Percentiles rank a stretch among this genome's conserved stretches.
Evolutionary conservation across 1,284 basidiomycete species (phyloP).

Genomic region (Xerocomus amazonicus): DNA sequence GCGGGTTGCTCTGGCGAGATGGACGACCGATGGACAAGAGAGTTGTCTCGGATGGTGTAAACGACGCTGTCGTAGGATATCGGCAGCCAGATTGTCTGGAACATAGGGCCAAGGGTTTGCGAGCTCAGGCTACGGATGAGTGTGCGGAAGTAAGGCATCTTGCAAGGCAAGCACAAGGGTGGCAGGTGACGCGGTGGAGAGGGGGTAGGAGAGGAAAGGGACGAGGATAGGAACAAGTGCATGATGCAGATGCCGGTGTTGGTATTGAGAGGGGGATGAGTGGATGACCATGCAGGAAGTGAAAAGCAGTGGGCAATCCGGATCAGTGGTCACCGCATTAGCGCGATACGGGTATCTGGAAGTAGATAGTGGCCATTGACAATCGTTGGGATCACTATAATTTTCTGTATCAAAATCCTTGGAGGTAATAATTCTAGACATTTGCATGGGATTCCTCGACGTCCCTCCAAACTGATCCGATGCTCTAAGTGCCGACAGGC

Average conservation of each 20-base stretch:
- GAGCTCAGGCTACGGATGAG: constrained; percentile 70
- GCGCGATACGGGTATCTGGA: too few species aligned
- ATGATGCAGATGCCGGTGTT: background rate
- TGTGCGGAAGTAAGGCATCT: constrained; percentile 65
- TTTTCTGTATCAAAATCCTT: too few species aligned
- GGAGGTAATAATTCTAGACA: too few species aligned
- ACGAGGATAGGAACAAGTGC: background rate
- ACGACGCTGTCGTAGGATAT: constrained; percentile 37
- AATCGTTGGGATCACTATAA: too few species aligned
- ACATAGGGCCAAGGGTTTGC: constrained; percentile 61
- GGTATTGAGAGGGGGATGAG: too few species aligned
- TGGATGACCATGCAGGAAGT: too few species aligned
- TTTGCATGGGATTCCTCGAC: too few species aligned
- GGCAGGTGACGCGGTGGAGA: constrained; percentile 31
- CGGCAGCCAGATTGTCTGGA: constrained; percentile 50
- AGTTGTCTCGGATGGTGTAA: background rate
- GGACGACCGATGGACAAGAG: constrained; percentile 48
- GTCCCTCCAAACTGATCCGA: too few species aligned
- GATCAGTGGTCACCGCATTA: too few species aligned
- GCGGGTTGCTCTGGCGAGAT: constrained; percentile 59
- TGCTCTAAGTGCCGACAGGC: too few species aligned
- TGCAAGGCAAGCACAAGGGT: constrained; percentile 47
- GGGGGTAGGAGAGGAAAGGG: constrained; percentile 25
- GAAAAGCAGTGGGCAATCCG: too few species aligned
- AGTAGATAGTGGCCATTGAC: too few species aligned